Conservation (phyloP, 2,329 filamentous ascomycete genomes). For the Ophioceras dolichostomum region DNA sequence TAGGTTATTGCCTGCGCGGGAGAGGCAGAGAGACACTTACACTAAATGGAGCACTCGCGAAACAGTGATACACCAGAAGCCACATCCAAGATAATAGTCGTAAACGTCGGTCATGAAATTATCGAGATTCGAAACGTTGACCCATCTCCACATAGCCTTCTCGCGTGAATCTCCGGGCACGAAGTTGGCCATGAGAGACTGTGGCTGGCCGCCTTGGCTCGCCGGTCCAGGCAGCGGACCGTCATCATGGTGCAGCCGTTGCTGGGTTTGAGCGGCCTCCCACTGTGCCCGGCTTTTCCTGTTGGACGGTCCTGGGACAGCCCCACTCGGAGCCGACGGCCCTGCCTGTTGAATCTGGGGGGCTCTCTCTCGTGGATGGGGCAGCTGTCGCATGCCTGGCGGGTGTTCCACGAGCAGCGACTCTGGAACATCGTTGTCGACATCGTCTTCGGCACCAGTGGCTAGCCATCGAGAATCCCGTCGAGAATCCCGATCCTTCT, state of each 20-base stretch:
- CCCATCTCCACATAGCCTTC: constrained; percentile 84
- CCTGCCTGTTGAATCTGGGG: too few species aligned
- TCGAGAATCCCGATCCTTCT: constrained; percentile 1
- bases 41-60: constrained; percentile 60
- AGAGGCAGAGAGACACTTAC: constrained; percentile 30
- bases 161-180: constrained; percentile 40
- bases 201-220: constrained; percentile 14
- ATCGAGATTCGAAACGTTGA: constrained; percentile 81
- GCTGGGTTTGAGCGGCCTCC: constrained; percentile 40
- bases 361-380: constrained; percentile 10
- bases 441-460: constrained; percentile 29
- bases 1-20: background rate
- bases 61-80: constrained; percentile 74
- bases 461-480: constrained; percentile 11
- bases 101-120: constrained; percentile 79
- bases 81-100: constrained; percentile 71
- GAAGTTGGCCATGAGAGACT: constrained; percentile 12
- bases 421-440: constrained; percentile 49
- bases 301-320: constrained; percentile 28
- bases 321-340: too few species aligned
- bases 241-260: constrained; percentile 32
- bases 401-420: constrained; percentile 49
- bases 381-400: constrained; percentile 11
- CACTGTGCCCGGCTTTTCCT: constrained; percentile 36
- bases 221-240: constrained; percentile 9